Evolutionary conservation across 805 yeast genomes (phyloP).

Genomic region (Nakazawaea molendinolei): DNA sequence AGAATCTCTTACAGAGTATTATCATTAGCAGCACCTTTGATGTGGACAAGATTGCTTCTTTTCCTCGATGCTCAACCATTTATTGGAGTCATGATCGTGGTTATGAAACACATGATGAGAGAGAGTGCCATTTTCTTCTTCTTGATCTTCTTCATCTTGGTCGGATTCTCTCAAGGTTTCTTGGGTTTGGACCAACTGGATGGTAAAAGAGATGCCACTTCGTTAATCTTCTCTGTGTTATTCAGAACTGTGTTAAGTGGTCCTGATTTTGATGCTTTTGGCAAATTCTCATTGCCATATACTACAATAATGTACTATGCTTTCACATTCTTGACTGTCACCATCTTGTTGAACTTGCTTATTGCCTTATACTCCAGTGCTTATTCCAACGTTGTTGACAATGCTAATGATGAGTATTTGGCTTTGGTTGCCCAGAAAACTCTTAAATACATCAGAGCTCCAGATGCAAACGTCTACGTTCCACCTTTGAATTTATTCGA

Average conservation of each 20-base stretch:
- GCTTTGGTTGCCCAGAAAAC: conserved; percentile 83
- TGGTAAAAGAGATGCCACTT: conserved; percentile 73
- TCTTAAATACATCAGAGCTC: conserved; percentile 77
- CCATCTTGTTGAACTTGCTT: conserved; percentile 73
- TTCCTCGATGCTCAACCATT: conserved; percentile 74
- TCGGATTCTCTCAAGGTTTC: conserved; percentile 84
- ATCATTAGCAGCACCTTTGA: conserved; percentile 77
- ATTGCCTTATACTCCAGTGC: conserved; percentile 84
- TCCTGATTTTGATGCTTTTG: conserved; percentile 65
- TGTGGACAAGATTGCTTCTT: conserved; percentile 76
- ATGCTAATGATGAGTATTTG: conserved; percentile 79
- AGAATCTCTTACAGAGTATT: conserved; percentile 60
- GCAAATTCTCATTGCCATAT: conserved; percentile 75
- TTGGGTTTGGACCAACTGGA: conserved; percentile 84
- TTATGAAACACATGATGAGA: conserved; percentile 77
- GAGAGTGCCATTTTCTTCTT: conserved; percentile 82
- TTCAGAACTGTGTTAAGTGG: conserved; percentile 69
- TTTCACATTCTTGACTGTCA: conserved; percentile 69
- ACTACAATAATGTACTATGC: conserved; percentile 73
- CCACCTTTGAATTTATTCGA: conserved; percentile 83
- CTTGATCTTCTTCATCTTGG: conserved; percentile 56
- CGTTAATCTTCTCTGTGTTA: conserved; percentile 54
- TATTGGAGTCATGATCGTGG: conserved; percentile 86
- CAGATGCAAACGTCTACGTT: conserved; percentile 77
- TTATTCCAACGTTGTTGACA: conserved; percentile 71